These are phyloP conservation scores for Brassica nigra DNA, from an alignment of 345 rosid species.

Conservation along the genomic window DNA sequence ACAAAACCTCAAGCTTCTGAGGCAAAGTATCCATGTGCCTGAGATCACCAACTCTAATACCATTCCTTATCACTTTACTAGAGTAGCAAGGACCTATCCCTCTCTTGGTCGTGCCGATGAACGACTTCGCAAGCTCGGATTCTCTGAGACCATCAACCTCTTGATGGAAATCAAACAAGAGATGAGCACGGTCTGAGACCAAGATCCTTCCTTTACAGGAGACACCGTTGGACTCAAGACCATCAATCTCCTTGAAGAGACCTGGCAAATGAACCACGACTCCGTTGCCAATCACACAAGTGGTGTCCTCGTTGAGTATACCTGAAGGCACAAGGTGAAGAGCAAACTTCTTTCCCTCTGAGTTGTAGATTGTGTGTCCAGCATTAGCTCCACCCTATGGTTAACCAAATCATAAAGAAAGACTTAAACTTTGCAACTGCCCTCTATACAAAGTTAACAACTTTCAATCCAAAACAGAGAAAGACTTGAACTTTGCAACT, in stretches of 20 bases:
- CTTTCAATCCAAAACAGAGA: neutral
- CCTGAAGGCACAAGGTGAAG: conserved; percentile 98
- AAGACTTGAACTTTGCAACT: neutral
- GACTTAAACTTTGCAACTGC: neutral
- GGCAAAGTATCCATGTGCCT: conserved; percentile 96
- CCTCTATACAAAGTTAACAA: neutral
- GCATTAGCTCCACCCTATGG: conserved; percentile 97
- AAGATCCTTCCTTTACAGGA: conserved; percentile 88
- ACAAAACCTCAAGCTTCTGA: conserved; percentile 75
- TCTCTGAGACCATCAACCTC: conserved; percentile 86
- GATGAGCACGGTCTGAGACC: conserved; percentile 94
- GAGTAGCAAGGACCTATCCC: conserved; percentile 96
- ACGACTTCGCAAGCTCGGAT: conserved; percentile 84
- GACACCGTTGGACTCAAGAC: conserved; percentile 78
- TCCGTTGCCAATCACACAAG: conserved; percentile 95
- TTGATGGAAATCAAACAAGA: conserved; percentile 93
- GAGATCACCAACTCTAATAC: conserved; percentile 88
- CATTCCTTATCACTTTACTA: conserved; percentile 81
- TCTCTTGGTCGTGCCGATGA: conserved; percentile 91
- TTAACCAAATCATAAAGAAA: neutral
- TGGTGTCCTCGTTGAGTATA: conserved; percentile 80
- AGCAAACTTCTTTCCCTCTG: conserved; percentile 95
- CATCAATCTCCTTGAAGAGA: conserved; percentile 83
- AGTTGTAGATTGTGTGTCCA: conserved; percentile 90
- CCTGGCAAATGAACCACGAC: conserved; percentile 95